phyloP scores from a whole-genome alignment of 306 rosid genomes.

The Rosa multiflora region DNA sequence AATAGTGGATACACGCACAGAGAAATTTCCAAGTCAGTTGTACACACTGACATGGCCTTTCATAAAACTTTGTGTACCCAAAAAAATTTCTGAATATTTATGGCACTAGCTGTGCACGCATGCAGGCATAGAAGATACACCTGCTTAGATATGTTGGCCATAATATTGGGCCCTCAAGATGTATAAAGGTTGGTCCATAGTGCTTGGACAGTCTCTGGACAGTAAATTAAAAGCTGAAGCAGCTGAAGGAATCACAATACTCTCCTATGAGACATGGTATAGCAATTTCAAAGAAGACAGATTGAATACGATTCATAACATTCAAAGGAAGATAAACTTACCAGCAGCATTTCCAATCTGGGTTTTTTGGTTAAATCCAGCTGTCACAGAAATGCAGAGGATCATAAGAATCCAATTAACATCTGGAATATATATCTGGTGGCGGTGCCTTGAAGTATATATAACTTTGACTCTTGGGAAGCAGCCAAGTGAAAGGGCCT shows the following conservation, averaged over 20 bases:
- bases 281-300: not conserved
- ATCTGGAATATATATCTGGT: conserved; percentile 89
- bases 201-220: not conserved
- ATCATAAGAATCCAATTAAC: conserved; percentile 94
- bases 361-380: conserved; percentile 84
- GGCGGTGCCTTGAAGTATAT: conserved; percentile 74
- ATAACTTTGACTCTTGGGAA: conserved; percentile 96
- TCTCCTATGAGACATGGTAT: not conserved
- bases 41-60: not conserved
- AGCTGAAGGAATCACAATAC: not conserved
- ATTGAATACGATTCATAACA: not conserved
- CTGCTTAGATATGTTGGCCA: not conserved
- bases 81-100: too few relatives aligned
- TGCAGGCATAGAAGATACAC: too few relatives aligned
- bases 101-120: too few relatives aligned
- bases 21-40: not conserved
- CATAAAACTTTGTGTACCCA: not conserved
- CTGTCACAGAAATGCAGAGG: conserved; percentile 90
- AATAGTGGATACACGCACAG: not conserved
- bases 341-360: conserved; percentile 98
- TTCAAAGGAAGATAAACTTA: conserved; percentile 28
- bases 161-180: not conserved
- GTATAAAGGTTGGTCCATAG: not conserved
- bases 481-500: conserved; percentile 93
- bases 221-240: not conserved